Base-by-base conservation (phyloP, 129 eudicot species). In the Centaurea solstitialis region DNA sequence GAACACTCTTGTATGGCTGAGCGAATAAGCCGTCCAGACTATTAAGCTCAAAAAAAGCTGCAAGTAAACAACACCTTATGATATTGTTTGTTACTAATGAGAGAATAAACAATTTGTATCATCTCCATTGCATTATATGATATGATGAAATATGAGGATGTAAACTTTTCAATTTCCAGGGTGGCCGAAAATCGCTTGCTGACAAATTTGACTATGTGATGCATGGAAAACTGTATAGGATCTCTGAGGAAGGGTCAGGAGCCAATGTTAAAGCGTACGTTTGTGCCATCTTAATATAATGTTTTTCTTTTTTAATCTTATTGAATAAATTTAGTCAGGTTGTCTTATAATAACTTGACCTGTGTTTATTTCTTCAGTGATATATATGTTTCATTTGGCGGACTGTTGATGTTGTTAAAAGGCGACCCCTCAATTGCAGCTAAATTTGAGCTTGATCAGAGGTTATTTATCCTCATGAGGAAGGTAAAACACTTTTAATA, bases 401-500 rank as follows among this genome's bases (percentile, higher is more conserved):
- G 99, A 35, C 87, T 95, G 21, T 83, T 95, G 86, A 95, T 95
- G 99, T 71, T 85, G 98, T 83, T 95, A 80, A 88, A 77, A 76
- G 99, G 96, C 30, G 99, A 95, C 67, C 91, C 92, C 26, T 85
- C 94, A 26, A 87, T 88, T 83, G 92, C 96, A 40, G 86, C 92
- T 18, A 89, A 89, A 80, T 92, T 95, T 53, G 98, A 95, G 88
- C 98, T 95, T 59, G 99, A 95, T 84, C 97, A 92, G 86, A 95
- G 88, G 89, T 79, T 95, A 84, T 95, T 95, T 76, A 83, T 95
- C 76, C 96, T 95, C 50, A 86, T 93, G 80, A 95, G 96, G 97
- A 95, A 89, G 91, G 98, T 90, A 82, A 70, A 43, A 20, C 3
- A 33, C 37, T 33, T 33, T 33, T 33, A 33, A 33, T 3, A 33